A percentile compares a stretch with the other conserved stretches of the same genome.
Conservation (phyloP, 2,329 filamentous ascomycete species). For the Elsinoe batatas region DNA sequence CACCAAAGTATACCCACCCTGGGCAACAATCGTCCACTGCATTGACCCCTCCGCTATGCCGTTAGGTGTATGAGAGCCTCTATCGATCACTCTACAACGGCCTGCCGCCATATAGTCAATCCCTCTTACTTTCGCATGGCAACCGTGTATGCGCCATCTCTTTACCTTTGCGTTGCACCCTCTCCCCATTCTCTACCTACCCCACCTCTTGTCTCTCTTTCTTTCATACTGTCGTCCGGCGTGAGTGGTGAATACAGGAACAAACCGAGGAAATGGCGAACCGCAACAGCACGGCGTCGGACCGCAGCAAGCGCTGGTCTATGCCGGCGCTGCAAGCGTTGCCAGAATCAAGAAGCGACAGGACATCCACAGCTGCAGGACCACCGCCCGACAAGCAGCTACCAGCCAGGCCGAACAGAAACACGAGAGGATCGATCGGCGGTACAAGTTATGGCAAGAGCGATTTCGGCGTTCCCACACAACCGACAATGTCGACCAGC, state of each 20-base stretch:
- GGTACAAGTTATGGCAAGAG: slow-evolving; percentile 12
- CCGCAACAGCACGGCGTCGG: slow-evolving; percentile 6
- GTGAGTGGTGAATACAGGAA: background rate
- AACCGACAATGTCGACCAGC: slow-evolving; percentile 2
- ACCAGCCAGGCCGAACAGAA: background rate
- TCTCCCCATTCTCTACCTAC: background rate
- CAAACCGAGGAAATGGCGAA: background rate
- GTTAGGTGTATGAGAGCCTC: slow-evolving; percentile 8
- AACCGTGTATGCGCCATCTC: slow-evolving; percentile 6
- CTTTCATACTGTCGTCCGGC: background rate
- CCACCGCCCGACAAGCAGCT: background rate
- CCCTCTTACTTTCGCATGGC: slow-evolving; percentile 8
- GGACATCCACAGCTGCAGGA: background rate
- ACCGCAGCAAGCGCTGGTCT: slow-evolving; percentile 11
- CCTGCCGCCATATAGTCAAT: slow-evolving; percentile 12
- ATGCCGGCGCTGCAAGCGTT: slow-evolving; percentile 11
- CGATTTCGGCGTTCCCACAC: slow-evolving; percentile 8
- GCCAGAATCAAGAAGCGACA: slow-evolving; percentile 1
- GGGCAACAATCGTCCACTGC: slow-evolving; percentile 10
- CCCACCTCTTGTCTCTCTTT: slow-evolving; percentile 10
- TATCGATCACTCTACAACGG: slow-evolving; percentile 13
- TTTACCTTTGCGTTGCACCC: slow-evolving; percentile 6
- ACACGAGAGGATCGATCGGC: slow-evolving; percentile 7
- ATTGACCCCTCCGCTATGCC: slow-evolving; percentile 3
- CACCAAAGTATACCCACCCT: background rate